Evolutionary conservation across 768 basidiomycete genomes (phyloP).

Genomic region (Termitomyces titanicus): DNA sequence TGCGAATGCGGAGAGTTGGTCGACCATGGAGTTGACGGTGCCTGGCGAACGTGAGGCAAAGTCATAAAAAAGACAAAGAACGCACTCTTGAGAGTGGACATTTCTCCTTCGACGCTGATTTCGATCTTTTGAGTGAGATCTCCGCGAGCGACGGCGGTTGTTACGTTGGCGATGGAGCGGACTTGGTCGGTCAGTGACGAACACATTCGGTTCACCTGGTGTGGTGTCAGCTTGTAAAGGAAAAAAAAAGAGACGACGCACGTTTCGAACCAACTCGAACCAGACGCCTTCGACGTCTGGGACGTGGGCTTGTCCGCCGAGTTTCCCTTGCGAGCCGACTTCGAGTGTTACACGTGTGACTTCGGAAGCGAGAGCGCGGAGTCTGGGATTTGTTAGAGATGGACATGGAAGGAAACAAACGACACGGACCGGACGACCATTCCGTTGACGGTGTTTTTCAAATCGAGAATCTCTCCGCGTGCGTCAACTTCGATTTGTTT

Average conservation of each 20-base stretch:
- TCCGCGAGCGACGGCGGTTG: constrained; percentile 90
- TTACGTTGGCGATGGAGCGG: constrained; percentile 80
- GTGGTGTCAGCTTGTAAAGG: neutral
- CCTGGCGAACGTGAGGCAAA: too few relatives aligned
- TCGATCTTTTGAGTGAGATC: constrained; percentile 94
- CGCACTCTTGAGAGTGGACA: constrained; percentile 68
- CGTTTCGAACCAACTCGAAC: constrained; percentile 77
- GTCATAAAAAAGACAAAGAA: neutral
- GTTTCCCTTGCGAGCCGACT: constrained; percentile 85
- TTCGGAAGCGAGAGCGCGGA: constrained; percentile 71
- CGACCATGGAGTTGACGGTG: constrained; percentile 94
- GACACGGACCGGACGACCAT: constrained; percentile 46
- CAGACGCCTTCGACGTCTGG: constrained; percentile 92
- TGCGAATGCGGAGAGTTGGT: constrained; percentile 83
- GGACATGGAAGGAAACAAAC: constrained; percentile 26
- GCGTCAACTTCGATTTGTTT: constrained; percentile 93
- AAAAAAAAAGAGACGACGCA: constrained; percentile 25
- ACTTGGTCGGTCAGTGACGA: constrained; percentile 77
- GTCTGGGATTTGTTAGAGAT: constrained; percentile 24
- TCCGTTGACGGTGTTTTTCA: constrained; percentile 64
- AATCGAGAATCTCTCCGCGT: constrained; percentile 83
- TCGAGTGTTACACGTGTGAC: constrained; percentile 82
- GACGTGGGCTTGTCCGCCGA: constrained; percentile 86
- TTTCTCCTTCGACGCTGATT: constrained; percentile 84
- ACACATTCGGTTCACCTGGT: constrained; percentile 79